Evolutionary conservation across 2,329 filamentous ascomycete genomes (phyloP), one percentile per base, ranked within the genome.

Genomic region (Penicillium polonicum): DNA sequence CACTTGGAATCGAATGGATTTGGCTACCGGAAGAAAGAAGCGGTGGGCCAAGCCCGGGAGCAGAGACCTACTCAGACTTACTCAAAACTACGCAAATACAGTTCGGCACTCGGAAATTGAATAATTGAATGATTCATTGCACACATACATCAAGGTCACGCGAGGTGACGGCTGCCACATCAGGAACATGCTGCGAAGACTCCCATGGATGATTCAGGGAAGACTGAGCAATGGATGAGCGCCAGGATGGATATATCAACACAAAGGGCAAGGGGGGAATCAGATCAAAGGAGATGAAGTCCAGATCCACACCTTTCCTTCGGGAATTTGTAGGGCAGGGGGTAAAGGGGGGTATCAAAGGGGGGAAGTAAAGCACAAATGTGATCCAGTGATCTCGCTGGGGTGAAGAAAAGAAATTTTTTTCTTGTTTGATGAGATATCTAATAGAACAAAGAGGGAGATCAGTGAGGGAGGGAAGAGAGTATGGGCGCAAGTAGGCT

Each of bases 131-230:
- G 21, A 52, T 52, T 52, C 48, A 57, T 57, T 57, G 55, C 55
- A 57, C 45, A 60, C 46, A 57, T 61, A 64, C 59, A 66, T 59
- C 55, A 65, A 62, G 59, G 67, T 70, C 69, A 69, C 67, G 57
- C 49, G 29, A 39, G 64, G 69, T 66, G 69, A 73, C 70, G 70
- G 70, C 70, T 73, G 70, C 70, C 70, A 73, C 70, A 68, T 68
- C 70, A 38, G 44, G 41, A 52, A 48, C 59, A 55, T 45, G 52
- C 54, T 49, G 52, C 58, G 27, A 50, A 54, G 42, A 21, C 44
- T 48, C 33, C 33, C 21, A 36, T 21, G 31, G n/a, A 44, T 42
- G 38, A 19, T 29, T 7, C 25, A 54, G 23, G 21, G 27, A 25
- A 31, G 45, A 17, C 49, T 35, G 48, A 60, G 51, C 31, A 51